These are phyloP conservation scores for Monosporascus sp. DNA, from an alignment of 2,329 filamentous ascomycete species.

Conservation along the genomic window DNA sequence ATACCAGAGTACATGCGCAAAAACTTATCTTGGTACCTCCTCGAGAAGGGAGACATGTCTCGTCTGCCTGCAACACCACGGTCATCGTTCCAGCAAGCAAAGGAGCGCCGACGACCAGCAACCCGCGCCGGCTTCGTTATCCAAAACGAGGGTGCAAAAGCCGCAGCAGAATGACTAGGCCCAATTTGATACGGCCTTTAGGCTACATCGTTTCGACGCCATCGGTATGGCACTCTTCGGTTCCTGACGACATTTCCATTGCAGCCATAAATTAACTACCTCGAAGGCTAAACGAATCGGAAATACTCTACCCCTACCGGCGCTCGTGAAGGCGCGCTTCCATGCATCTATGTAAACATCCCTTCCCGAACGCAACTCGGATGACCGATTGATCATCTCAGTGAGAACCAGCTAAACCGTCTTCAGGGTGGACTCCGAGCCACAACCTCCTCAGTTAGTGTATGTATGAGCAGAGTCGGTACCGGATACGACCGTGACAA, in stretches of 20 bases:
- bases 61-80: too few relatives aligned
- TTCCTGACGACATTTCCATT: too few relatives aligned
- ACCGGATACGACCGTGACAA: background rate
- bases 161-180: conserved; percentile 23
- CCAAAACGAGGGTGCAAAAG: conserved; percentile 11
- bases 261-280: conserved; percentile 9
- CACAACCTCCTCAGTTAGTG: conserved; percentile 12
- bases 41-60: too few relatives aligned
- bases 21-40: too few relatives aligned
- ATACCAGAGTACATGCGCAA: too few relatives aligned
- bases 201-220: conserved; percentile 23
- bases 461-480: conserved; percentile 8
- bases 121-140: background rate
- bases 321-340: conserved; percentile 17
- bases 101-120: conserved; percentile 1
- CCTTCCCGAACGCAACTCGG: background rate
- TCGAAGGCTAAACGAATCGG: conserved; percentile 20
- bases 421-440: background rate
- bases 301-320: conserved; percentile 18
- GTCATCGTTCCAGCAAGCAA: too few relatives aligned
- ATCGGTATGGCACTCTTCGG: conserved; percentile 15
- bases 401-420: conserved; percentile 7
- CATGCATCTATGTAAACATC: conserved; percentile 22
- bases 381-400: background rate
- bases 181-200: conserved; percentile 24